A percentile compares a stretch with the other conserved stretches of the same genome.
phyloP scores from a whole-genome alignment of 352 stramenopile genomes.

The Phytophthora quininea region DNA sequence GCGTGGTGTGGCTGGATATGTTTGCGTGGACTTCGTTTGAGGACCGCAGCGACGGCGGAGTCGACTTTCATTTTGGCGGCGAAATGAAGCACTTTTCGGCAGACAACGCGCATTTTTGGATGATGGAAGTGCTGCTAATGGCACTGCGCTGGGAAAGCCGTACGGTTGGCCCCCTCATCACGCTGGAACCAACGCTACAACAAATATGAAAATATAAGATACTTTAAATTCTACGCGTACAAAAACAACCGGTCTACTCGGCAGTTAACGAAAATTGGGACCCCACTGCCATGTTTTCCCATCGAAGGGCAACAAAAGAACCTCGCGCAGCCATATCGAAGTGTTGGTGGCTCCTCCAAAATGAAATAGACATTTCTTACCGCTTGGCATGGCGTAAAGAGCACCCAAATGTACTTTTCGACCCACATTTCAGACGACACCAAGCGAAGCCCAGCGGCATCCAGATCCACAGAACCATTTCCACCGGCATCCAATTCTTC shows the following conservation, averaged over 20 bases:
- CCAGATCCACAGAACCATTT: conserved; percentile 5
- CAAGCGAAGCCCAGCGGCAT: conserved; percentile 3
- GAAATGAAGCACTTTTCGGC: conserved; percentile 38
- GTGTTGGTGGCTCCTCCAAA: conserved; percentile 64
- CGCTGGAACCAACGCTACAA: conserved; percentile 5
- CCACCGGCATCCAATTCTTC: conserved; percentile 39
- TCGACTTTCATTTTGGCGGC: conserved; percentile 35
- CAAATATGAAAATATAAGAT: too few relatives aligned
- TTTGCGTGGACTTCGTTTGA: conserved; percentile 40
- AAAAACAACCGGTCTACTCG: conserved; percentile 11
- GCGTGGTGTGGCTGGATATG: conserved; percentile 41
- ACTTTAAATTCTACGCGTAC: background rate
- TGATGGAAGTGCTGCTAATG: conserved; percentile 43
- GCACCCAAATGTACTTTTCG: conserved; percentile 70
- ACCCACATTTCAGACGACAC: conserved; percentile 49
- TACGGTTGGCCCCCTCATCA: conserved; percentile 27
- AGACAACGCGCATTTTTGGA: conserved; percentile 41
- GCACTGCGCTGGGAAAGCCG: conserved; percentile 38
- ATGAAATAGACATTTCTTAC: conserved; percentile 50
- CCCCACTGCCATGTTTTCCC: conserved; percentile 67
- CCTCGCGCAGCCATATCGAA: conserved; percentile 64
- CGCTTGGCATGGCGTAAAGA: conserved; percentile 43
- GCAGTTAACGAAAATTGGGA: conserved; percentile 49
- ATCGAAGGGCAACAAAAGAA: conserved; percentile 71
- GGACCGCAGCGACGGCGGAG: conserved; percentile 16